phyloP scores from a whole-genome alignment of 257 asterid species.

The Solanum phureja region DNA sequence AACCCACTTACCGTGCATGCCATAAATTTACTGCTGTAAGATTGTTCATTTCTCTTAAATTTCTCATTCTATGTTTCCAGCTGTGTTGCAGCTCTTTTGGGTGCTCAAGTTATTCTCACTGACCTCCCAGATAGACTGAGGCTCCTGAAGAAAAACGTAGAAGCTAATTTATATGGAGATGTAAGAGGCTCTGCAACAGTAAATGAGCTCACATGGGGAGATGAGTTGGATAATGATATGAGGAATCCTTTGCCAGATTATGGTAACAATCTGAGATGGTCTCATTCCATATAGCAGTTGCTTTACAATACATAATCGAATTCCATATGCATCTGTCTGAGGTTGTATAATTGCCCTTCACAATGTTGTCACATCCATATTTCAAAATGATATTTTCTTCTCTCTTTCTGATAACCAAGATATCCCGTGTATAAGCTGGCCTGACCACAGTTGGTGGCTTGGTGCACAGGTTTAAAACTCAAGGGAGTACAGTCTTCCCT shows the following conservation, averaged over 20 bases:
- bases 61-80: slow-evolving; percentile 32
- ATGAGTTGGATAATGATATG: slow-evolving; percentile 39
- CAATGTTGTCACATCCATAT: neutral
- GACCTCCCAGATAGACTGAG: slow-evolving; percentile 84
- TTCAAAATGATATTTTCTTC: neutral
- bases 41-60: neutral
- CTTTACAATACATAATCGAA: neutral
- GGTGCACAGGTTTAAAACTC: neutral
- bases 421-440: neutral
- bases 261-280: slow-evolving; percentile 27
- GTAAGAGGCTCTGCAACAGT: slow-evolving; percentile 73
- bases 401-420: neutral
- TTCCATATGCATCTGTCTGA: neutral
- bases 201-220: slow-evolving; percentile 80
- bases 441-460: neutral
- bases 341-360: neutral
- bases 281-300: neutral
- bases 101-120: slow-evolving; percentile 76
- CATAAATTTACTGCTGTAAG: neutral
- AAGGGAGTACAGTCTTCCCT: neutral
- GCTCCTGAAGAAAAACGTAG: slow-evolving; percentile 69
- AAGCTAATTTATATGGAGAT: slow-evolving; percentile 66
- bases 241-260: slow-evolving; percentile 62
- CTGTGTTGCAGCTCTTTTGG: slow-evolving; percentile 78
- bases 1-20: neutral